A percentile compares a stretch with the other conserved stretches of the same genome.
phyloP scores from a whole-genome alignment of 2,329 filamentous ascomycete genomes.

The Neofusicoccum cordaticola region DNA sequence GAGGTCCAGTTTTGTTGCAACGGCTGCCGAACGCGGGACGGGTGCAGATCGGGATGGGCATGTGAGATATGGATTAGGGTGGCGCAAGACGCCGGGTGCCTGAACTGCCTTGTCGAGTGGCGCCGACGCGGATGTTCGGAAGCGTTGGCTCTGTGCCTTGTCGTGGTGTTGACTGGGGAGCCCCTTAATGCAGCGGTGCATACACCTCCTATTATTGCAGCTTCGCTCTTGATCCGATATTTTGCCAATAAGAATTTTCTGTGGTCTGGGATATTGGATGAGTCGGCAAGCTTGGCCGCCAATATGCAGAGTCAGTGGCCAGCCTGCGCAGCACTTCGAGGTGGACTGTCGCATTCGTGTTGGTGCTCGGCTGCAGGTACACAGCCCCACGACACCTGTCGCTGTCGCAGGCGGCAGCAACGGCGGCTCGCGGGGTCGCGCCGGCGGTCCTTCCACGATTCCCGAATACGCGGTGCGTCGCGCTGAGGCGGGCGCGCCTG shows the following conservation, averaged over 20 bases:
- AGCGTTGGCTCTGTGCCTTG: not conserved
- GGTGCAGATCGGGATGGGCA: not conserved
- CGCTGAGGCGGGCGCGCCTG: not conserved
- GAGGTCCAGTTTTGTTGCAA: not conserved
- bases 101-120: constrained; percentile 3
- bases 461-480: no score
- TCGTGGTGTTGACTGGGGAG: constrained; percentile 1
- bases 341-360: constrained; percentile 6
- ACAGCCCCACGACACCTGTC: not conserved
- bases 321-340: not conserved
- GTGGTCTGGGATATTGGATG: not conserved
- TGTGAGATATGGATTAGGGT: not conserved
- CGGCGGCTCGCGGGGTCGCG: not conserved
- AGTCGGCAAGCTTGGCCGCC: not conserved
- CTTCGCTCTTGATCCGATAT: not conserved
- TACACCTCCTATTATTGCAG: not conserved
- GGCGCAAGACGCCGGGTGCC: not conserved
- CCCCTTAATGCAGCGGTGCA: not conserved
- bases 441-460: not conserved
- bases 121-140: not conserved
- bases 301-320: constrained; percentile 7
- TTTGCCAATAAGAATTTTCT: not conserved
- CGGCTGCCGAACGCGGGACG: not conserved
- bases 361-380: not conserved
- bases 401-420: not conserved